Conservation (phyloP, 768 basidiomycete species). For the Naganishia antarctica region DNA sequence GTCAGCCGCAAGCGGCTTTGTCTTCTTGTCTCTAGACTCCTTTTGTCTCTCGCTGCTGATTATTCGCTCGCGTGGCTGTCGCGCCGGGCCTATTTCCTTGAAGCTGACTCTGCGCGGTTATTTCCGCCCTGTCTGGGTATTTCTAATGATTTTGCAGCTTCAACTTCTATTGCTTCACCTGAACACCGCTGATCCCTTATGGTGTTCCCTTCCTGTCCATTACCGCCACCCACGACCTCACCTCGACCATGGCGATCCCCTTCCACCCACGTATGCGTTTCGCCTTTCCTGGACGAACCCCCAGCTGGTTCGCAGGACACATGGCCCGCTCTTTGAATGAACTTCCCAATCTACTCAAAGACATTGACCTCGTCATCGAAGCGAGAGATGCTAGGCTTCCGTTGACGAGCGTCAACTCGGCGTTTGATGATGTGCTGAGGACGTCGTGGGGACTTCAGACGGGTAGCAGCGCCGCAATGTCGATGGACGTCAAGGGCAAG, state of each 20-base stretch:
- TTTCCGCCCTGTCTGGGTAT: no score
- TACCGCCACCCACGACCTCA: not conserved
- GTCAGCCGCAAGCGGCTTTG: no score
- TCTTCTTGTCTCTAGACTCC: no score
- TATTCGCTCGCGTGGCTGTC: no score
- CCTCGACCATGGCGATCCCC: slow-evolving; percentile 12
- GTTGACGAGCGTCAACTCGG: slow-evolving; percentile 85
- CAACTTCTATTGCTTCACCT: no score
- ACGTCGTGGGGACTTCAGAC: slow-evolving; percentile 37
- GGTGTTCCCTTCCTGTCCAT: no score
- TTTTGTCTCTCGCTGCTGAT: no score
- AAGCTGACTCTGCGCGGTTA: no score
- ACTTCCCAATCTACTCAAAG: slow-evolving; percentile 69
- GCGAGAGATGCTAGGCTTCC: slow-evolving; percentile 88
- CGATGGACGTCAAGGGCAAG: slow-evolving; percentile 29
- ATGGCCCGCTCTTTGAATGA: slow-evolving; percentile 81
- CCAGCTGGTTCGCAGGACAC: slow-evolving; percentile 94
- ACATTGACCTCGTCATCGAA: slow-evolving; percentile 74
- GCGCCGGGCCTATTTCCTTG: no score
- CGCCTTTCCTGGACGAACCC: slow-evolving; percentile 62
- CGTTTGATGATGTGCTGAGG: slow-evolving; percentile 62
- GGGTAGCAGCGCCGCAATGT: slow-evolving; percentile 21
- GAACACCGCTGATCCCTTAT: no score
- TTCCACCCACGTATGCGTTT: slow-evolving; percentile 32
- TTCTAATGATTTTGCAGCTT: no score